Evolutionary conservation across 2,329 filamentous ascomycete species (phyloP).

Genomic region (Aspergillus luchuensis): DNA sequence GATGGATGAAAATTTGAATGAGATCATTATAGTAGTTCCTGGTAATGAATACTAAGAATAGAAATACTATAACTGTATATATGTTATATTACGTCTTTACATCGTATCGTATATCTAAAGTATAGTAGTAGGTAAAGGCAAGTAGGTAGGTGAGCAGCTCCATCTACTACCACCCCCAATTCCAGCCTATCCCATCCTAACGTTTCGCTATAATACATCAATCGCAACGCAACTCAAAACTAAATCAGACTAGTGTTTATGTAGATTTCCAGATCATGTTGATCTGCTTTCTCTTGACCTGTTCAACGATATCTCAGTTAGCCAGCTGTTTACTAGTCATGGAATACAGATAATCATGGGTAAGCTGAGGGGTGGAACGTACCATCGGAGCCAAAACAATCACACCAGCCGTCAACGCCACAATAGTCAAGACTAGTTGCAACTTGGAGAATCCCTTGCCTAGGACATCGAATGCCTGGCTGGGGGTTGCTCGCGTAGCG

Average conservation of each 20-base stretch:
- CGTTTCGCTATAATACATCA: neutral
- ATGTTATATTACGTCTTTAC: conserved; percentile 3
- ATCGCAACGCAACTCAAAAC: too few species aligned
- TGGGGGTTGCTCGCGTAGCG: conserved; percentile 82
- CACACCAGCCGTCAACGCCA: conserved; percentile 76
- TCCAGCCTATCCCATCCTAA: neutral
- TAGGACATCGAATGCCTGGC: conserved; percentile 85
- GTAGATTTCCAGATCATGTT: conserved; percentile 37
- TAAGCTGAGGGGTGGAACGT: conserved; percentile 40
- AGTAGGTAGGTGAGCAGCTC: neutral
- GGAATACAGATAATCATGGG: too few species aligned
- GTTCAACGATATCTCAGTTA: neutral
- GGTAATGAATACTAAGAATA: neutral
- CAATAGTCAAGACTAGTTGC: conserved; percentile 79
- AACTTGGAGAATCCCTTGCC: conserved; percentile 93
- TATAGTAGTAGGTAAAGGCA: neutral
- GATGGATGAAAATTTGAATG: too few species aligned
- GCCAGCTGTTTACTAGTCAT: neutral
- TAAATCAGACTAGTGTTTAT: neutral
- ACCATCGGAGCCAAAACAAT: conserved; percentile 82
- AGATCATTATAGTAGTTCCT: too few species aligned
- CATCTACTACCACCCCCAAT: neutral
- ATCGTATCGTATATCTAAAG: neutral
- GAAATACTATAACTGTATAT: neutral
- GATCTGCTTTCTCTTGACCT: conserved; percentile 56